Evolutionary conservation across 179 eudicot genomes (phyloP).

Genomic region (Nepenthes alata): DNA sequence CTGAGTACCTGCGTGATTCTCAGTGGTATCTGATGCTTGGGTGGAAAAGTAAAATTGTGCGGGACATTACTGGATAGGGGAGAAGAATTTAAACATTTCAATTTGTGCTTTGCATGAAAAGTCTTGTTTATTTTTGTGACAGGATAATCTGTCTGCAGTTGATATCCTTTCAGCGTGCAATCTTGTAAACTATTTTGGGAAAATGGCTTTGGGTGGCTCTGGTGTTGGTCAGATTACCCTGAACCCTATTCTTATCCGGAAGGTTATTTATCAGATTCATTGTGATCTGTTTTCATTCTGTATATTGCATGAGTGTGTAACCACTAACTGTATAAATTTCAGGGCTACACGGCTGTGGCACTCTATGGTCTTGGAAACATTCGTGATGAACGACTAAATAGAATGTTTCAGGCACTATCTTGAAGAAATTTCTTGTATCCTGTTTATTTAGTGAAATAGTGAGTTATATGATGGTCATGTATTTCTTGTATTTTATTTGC

Average conservation of each 20-base stretch:
- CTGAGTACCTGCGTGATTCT: too few relatives aligned
- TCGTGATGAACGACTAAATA: conserved; percentile 94
- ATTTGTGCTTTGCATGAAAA: neutral
- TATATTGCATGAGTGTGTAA: conserved; percentile 1
- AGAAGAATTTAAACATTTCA: neutral
- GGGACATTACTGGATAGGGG: neutral
- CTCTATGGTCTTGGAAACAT: conserved; percentile 97
- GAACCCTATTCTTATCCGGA: conserved; percentile 75
- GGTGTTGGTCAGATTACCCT: conserved; percentile 95
- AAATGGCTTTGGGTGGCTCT: conserved; percentile 95
- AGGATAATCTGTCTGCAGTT: conserved; percentile 99
- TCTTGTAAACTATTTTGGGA: conserved; percentile 96
- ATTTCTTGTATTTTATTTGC: conserved; percentile 10
- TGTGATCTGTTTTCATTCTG: conserved; percentile 4
- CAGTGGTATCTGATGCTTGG: too few relatives aligned
- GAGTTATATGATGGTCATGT: conserved; percentile 8
- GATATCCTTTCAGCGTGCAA: conserved; percentile 98
- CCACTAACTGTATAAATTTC: conserved; percentile 6
- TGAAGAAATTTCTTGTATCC: conserved; percentile 6
- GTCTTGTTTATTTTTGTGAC: conserved; percentile 9
- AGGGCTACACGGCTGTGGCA: conserved; percentile 94
- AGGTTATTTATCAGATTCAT: conserved; percentile 37
- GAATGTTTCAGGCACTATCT: conserved; percentile 91
- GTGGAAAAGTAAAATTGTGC: too few relatives aligned
- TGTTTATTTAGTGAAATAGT: neutral